Conservation (phyloP, 1,139 yeast species). For the Blastobotrys indianensis region DNA sequence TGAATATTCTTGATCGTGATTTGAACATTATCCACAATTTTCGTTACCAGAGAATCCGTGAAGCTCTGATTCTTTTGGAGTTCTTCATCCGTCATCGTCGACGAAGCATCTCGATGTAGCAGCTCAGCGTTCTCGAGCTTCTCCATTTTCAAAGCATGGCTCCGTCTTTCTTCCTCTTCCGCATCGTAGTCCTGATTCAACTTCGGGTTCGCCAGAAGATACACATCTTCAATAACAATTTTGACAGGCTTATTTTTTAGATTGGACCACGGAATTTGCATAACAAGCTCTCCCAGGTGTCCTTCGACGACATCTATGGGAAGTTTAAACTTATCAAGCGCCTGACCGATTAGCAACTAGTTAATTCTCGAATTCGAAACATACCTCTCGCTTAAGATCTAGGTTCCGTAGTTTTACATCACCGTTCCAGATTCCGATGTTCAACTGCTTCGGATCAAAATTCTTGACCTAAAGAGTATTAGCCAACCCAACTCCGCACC, state of each 20-base stretch:
- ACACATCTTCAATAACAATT: constrained; percentile 82
- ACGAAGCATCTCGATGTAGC: constrained; percentile 32
- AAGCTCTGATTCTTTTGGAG: constrained; percentile 66
- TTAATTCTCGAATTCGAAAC: constrained; percentile 16
- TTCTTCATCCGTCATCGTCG: constrained; percentile 36
- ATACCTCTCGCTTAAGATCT: constrained; percentile 60
- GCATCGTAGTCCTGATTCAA: constrained; percentile 46
- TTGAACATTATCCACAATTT: constrained; percentile 88
- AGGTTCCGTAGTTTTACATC: constrained; percentile 82
- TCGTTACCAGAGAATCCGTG: constrained; percentile 80
- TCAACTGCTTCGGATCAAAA: constrained; percentile 89
- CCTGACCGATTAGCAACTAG: constrained; percentile 37
- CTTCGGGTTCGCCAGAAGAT: constrained; percentile 72
- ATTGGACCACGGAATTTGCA: constrained; percentile 97
- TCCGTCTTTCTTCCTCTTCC: constrained; percentile 62
- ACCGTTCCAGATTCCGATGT: constrained; percentile 97
- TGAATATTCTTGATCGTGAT: constrained; percentile 91
- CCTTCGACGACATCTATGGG: constrained; percentile 92
- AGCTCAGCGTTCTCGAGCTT: constrained; percentile 67
- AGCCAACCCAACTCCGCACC: neutral
- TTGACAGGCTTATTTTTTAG: constrained; percentile 90
- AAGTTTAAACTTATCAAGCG: constrained; percentile 75
- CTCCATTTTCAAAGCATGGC: constrained; percentile 58
- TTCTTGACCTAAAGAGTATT: constrained; percentile 61
- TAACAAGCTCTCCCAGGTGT: constrained; percentile 78